These are phyloP conservation scores for Cinnamomum chago DNA, from an alignment of 164 flowering plant genomes.

Conservation along the genomic window DNA sequence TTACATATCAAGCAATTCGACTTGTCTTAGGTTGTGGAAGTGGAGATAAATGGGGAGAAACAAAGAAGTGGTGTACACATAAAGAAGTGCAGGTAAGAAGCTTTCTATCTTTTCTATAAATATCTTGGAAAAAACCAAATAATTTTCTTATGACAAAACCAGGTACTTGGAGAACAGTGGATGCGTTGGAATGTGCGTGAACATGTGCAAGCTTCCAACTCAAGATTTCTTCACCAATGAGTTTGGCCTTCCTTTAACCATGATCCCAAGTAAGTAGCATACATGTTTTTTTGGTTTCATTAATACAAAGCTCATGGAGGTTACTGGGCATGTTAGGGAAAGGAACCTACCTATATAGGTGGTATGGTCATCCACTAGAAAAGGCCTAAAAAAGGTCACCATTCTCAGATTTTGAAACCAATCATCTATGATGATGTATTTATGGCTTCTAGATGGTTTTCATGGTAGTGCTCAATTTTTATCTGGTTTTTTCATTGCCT, in stretches of 20 bases:
- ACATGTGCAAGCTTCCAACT: slow-evolving; percentile 98
- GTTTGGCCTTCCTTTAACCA: slow-evolving; percentile 94
- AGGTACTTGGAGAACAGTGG: slow-evolving; percentile 98
- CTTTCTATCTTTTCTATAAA: background rate
- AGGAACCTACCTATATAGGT: too few species aligned
- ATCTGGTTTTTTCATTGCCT: background rate
- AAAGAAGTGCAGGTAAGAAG: slow-evolving; percentile 82
- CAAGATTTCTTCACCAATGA: slow-evolving; percentile 99
- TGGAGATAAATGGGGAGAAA: slow-evolving; percentile 83
- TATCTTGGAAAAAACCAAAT: background rate
- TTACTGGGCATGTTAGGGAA: too few species aligned
- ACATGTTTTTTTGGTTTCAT: too few species aligned
- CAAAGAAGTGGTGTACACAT: slow-evolving; percentile 91
- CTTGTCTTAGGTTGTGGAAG: slow-evolving; percentile 67
- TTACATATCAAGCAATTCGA: background rate
- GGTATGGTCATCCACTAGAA: too few species aligned
- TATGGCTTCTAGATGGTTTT: too few species aligned
- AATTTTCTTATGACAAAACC: background rate
- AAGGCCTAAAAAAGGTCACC: too few species aligned
- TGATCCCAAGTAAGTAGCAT: slow-evolving; percentile 73
- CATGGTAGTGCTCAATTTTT: too few species aligned
- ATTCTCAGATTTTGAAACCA: too few species aligned
- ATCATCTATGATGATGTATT: too few species aligned
- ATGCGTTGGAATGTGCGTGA: slow-evolving; percentile 95
- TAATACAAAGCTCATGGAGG: too few species aligned